Base-by-base conservation (phyloP, 208 protist species). In the Herpetomonas samuelpessoai region DNA sequence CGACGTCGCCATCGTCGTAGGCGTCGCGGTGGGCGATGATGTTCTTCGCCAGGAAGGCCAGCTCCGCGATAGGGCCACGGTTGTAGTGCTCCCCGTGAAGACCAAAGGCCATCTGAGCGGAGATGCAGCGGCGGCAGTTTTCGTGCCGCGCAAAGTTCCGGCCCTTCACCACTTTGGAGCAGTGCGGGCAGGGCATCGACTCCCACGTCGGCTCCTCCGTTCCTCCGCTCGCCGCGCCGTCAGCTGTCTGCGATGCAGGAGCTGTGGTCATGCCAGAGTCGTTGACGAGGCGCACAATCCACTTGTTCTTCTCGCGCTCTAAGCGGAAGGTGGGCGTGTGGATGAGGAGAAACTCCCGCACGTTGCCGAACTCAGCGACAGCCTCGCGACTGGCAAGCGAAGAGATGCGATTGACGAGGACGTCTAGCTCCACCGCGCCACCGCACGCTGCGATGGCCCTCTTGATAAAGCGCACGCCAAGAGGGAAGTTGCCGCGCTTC, bases 291-390 rank as follows among this genome's bases (percentile, higher is more conserved):
- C 91, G 74, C 18, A 96, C 88, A 60, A 96, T 80, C 86, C 77
- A 88, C 50, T 77, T 62, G 18, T 76, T 69, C 9, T 74, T 75
- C 56, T 97, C 88, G 35, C 80, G 71, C 1, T 62, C 59, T 16
- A 97, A 61, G 19, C 74, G 76, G 61, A 97, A 97, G 18, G 91
- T 96, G 1, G 87, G 86, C 0, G 71, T 78, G 78, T 97, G 92
- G 48, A 97, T 92, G 30, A 84, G 68, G 46, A 97, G 56, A 63
- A 97, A 97, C 68, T 94, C 78, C 18, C 92, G 83, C 69, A 97
- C 75, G 67, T 95, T 83, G 30, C 89, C 89, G 64, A 97, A 95
- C 65, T 93, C 75, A 0, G 79, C 67, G 27, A 88, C 79, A 1
- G 75, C 79, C 60, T 92, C 87, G 35, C 68, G 74, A 55, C 76